Evolutionary conservation across 1,284 basidiomycete genomes (phyloP).

Genomic region (Porodaedalea pini): DNA sequence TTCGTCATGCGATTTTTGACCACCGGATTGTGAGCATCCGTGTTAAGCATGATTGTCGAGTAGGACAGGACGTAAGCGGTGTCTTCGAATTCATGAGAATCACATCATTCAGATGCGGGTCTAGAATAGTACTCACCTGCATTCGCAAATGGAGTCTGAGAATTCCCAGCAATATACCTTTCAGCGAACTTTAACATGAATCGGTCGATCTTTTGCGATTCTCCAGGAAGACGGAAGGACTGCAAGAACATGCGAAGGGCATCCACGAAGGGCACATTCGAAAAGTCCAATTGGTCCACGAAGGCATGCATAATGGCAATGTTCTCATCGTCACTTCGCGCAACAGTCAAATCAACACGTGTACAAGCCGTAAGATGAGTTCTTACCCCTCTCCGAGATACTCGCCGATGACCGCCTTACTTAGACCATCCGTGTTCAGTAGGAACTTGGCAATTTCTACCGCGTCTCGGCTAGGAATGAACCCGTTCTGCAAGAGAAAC

Average conservation of each 20-base stretch:
- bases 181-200: constrained; percentile 98
- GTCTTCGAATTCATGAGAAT: constrained; percentile 46
- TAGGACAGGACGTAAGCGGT: constrained; percentile 92
- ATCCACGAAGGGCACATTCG: constrained; percentile 77
- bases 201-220: constrained; percentile 97
- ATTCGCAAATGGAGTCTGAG: constrained; percentile 78
- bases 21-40: constrained; percentile 92
- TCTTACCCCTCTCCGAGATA: constrained; percentile 93
- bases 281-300: constrained; percentile 87
- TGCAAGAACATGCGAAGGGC: constrained; percentile 87
- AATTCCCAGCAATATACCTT: constrained; percentile 86
- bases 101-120: background rate
- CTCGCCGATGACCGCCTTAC: constrained; percentile 96
- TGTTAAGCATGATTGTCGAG: constrained; percentile 92
- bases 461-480: constrained; percentile 77
- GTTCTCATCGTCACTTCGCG: constrained; percentile 74
- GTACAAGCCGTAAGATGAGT: background rate
- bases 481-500: constrained; percentile 86
- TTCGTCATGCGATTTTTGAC: constrained; percentile 92
- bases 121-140: constrained; percentile 47
- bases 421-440: constrained; percentile 87
- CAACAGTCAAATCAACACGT: constrained; percentile 21
- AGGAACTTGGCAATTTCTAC: constrained; percentile 86
- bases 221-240: constrained; percentile 92
- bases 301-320: constrained; percentile 95